Evolutionary conservation across 129 eudicot species (phyloP).

Genomic region (Flaveria brownii): DNA sequence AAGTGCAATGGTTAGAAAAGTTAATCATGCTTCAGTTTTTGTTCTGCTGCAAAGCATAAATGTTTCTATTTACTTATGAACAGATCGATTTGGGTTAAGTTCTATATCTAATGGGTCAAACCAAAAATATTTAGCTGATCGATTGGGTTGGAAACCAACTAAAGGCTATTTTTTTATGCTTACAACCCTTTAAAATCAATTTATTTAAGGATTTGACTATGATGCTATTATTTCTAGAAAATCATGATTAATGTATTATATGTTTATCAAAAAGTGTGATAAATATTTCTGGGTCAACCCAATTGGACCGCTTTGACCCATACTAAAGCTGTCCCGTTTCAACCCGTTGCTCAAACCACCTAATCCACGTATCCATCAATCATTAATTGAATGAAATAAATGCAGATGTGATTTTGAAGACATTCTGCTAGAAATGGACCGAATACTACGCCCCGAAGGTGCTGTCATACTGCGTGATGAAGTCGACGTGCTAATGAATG

Average conservation of each 20-base stretch:
- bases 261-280: background rate
- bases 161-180: background rate
- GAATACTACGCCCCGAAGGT: slow-evolving; percentile 95
- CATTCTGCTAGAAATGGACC: slow-evolving; percentile 92
- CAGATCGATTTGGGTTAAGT: background rate
- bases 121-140: background rate
- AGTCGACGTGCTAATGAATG: slow-evolving; percentile 82
- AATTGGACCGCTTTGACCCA: too few relatives aligned
- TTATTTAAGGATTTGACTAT: background rate
- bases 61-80: background rate
- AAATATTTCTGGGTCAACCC: background rate
- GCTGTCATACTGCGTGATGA: slow-evolving; percentile 90
- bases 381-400: slow-evolving; percentile 11
- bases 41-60: background rate
- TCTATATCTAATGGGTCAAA: background rate
- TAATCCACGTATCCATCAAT: background rate
- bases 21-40: background rate
- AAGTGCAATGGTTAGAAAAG: background rate
- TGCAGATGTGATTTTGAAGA: slow-evolving; percentile 87
- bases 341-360: background rate
- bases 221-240: background rate
- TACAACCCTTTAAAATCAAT: background rate
- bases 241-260: background rate
- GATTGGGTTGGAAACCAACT: background rate
- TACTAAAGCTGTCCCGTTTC: background rate